Evolutionary conservation across 164 flowering plant species (phyloP).

Genomic region (Piper betle): DNA sequence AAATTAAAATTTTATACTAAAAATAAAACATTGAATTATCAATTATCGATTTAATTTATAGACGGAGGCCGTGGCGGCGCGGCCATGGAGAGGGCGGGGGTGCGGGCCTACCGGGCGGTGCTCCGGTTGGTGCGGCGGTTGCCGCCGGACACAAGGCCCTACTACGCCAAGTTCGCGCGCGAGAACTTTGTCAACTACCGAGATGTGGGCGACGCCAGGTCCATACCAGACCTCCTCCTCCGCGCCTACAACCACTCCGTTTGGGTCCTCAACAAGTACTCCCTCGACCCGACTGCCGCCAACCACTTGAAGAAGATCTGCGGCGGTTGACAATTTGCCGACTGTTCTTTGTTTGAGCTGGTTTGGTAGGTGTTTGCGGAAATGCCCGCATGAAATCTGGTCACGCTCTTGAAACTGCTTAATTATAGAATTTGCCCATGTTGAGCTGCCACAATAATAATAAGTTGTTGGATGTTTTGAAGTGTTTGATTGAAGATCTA

Average conservation of each 20-base stretch:
- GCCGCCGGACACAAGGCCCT: slow-evolving; percentile 56
- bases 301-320: not conserved
- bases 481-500: no score
- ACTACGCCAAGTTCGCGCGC: slow-evolving; percentile 65
- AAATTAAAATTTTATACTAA: no score
- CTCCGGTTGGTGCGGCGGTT: slow-evolving; percentile 52
- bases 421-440: no score
- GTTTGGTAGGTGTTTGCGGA: no score
- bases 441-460: no score
- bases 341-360: no score
- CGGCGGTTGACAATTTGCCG: not conserved
- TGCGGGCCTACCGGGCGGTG: slow-evolving; percentile 48
- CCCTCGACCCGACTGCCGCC: not conserved
- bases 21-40: no score
- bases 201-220: not conserved
- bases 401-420: no score
- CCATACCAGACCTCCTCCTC: not conserved
- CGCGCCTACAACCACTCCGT: not conserved
- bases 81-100: slow-evolving; percentile 34
- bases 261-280: not conserved
- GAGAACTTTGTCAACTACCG: slow-evolving; percentile 74
- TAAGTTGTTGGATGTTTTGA: no score
- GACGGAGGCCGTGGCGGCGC: no score
- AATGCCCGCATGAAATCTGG: no score
- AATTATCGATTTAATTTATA: no score